Evolutionary conservation across 1,139 yeast genomes (phyloP).

Genomic region (Groenewaldozyma auringiensis): DNA sequence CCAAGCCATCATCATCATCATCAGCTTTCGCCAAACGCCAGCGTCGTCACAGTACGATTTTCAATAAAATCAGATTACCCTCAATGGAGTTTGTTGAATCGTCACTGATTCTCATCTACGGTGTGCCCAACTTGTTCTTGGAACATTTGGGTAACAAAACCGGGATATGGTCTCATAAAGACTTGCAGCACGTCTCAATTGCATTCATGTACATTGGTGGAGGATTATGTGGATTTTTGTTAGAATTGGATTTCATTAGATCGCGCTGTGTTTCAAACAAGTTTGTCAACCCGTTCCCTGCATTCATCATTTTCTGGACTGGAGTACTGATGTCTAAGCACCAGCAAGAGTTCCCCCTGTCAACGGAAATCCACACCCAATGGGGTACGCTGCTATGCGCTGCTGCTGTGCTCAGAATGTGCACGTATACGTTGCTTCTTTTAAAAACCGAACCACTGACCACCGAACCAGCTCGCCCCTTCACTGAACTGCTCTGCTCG

Average conservation of each 20-base stretch:
- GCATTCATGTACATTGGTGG: conserved; percentile 92
- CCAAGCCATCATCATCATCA: conserved; percentile 17
- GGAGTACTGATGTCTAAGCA: conserved; percentile 96
- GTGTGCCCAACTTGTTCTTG: conserved; percentile 76
- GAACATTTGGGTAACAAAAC: conserved; percentile 76
- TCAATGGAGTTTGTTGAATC: conserved; percentile 84
- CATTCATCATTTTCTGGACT: conserved; percentile 90
- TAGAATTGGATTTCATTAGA: conserved; percentile 51
- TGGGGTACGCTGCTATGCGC: conserved; percentile 82
- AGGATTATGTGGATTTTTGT: conserved; percentile 81
- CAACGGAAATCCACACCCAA: conserved; percentile 76
- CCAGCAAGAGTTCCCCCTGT: conserved; percentile 67
- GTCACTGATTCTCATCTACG: conserved; percentile 73
- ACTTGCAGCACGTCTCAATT: conserved; percentile 88
- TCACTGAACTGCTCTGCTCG: conserved; percentile 72
- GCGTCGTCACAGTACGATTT: neutral
- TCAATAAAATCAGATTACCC: conserved; percentile 12
- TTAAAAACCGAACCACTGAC: conserved; percentile 40
- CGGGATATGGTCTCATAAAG: conserved; percentile 82
- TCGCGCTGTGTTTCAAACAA: conserved; percentile 10
- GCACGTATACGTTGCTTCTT: conserved; percentile 56
- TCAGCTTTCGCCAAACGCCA: neutral
- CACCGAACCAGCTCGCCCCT: conserved; percentile 55
- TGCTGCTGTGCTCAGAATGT: conserved; percentile 68
- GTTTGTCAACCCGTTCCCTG: conserved; percentile 73